These are phyloP conservation scores for Cyclotella kingstonii DNA, from an alignment of 108 stramenopile species.

Conservation along the genomic window DNA sequence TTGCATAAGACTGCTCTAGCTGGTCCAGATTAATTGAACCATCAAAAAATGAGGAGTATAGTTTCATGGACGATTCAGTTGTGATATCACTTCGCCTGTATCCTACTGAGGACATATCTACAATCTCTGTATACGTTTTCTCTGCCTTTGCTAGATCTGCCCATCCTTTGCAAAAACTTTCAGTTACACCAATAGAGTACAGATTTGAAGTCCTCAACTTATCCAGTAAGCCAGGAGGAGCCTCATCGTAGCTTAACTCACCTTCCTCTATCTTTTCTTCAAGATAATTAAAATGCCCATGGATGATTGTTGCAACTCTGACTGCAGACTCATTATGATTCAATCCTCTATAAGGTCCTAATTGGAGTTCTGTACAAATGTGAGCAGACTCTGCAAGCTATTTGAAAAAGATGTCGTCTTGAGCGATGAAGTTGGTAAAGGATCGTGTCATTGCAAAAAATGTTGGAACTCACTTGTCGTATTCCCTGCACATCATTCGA, in stretches of 20 bases:
- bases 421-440: not conserved
- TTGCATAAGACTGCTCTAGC: conserved; percentile 36
- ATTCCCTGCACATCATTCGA: conserved; percentile 82
- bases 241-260: conserved; percentile 43
- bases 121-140: conserved; percentile 65
- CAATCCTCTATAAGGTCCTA: conserved; percentile 73
- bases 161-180: conserved; percentile 52
- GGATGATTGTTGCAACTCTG: conserved; percentile 72
- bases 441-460: not conserved
- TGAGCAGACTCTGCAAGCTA: conserved; percentile 81
- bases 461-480: conserved; percentile 41
- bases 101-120: conserved; percentile 40
- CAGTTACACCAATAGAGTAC: conserved; percentile 67
- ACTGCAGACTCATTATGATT: conserved; percentile 72
- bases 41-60: conserved; percentile 77
- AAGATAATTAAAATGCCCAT: conserved; percentile 74
- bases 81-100: conserved; percentile 79
- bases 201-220: conserved; percentile 58
- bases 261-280: conserved; percentile 53
- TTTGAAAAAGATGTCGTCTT: not conserved
- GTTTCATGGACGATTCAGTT: conserved; percentile 57
- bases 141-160: conserved; percentile 49
- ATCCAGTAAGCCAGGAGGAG: conserved; percentile 55
- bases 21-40: conserved; percentile 36
- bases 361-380: conserved; percentile 54